Evolutionary conservation across 352 stramenopile genomes (phyloP), one percentile per base, ranked within the genome.

Genomic region (Phytophthora litchii): DNA sequence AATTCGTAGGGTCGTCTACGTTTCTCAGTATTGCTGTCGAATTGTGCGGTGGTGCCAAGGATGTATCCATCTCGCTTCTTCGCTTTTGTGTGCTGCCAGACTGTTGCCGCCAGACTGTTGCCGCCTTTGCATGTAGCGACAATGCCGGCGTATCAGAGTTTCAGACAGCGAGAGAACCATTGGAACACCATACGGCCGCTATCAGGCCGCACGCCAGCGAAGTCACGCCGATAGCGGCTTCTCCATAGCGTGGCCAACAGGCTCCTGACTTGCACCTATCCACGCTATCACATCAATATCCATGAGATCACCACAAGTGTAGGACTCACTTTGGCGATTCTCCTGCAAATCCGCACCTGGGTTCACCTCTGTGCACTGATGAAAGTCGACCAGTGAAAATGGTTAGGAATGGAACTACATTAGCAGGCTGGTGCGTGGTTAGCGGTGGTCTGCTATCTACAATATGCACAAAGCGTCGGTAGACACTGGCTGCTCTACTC

Each of bases 381-480:
- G 31, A 57, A 56, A 57, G 29, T 3, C 37, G 55, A 64, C 55
- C 55, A 64, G 29, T 46, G 55, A 63, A 64, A 64, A 52, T 35
- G 21, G 37, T 40, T 62, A 47, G 41, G 31, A 45, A 45, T 45
- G 34, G 5, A 4, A 19, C 16, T 53, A 40, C n/a, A n/a, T 27
- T 27, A 27, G 23, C 23, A 27, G 23, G 20, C 32, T 44, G 32
- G 13, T 21, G 4, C 4, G 12, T 54, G 32, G 20, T 31, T 32
- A 47, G 27, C 29, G 27, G 17, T 20, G 6, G 10, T 4, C 47
- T 54, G 38, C 27, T 60, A 60, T 59, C 49, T 65, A 60, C 42
- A 46, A 66, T 34, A 56, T 66, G 51, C 49, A 66, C 41, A 37
- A 50, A 38, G 4, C 38, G 34, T 44, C 31, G 8, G 17, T 37